Conservation (phyloP, 192 early-diverging fungal species). For the Coemansia aciculifera region DNA sequence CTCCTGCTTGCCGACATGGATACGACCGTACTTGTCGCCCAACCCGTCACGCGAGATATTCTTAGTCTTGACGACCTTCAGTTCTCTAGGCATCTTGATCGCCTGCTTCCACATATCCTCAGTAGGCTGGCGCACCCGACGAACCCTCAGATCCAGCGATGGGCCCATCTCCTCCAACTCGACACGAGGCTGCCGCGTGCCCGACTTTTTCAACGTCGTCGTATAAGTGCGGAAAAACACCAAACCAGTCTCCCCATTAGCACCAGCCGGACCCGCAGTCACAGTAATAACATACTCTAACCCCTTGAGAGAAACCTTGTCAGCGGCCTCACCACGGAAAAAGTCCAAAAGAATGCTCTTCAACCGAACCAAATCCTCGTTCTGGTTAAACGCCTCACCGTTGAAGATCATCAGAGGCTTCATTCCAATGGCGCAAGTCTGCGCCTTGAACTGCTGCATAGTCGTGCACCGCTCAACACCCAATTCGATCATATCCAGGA, state of each 20-base stretch:
- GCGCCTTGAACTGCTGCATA: conserved; percentile 71
- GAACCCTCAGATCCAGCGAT: conserved; percentile 72
- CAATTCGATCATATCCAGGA: conserved; percentile 95
- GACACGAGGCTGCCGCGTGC: conserved; percentile 80
- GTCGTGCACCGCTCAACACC: conserved; percentile 71
- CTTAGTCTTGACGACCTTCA: conserved; percentile 76
- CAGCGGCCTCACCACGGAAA: conserved; percentile 77
- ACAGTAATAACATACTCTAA: conserved; percentile 87
- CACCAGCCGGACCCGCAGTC: conserved; percentile 65
- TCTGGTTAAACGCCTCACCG: conserved; percentile 81
- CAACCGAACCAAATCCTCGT: conserved; percentile 68
- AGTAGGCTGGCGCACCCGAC: conserved; percentile 71
- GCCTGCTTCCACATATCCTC: conserved; percentile 84
- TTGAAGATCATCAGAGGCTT: conserved; percentile 89
- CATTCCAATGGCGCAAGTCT: conserved; percentile 81
- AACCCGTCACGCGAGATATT: conserved; percentile 88
- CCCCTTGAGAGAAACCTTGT: conserved; percentile 80
- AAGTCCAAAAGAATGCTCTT: conserved; percentile 88
- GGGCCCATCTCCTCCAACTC: conserved; percentile 96
- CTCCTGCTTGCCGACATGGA: conserved; percentile 92
- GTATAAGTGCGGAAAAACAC: conserved; percentile 84
- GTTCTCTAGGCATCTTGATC: conserved; percentile 82
- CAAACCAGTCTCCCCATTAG: conserved; percentile 62
- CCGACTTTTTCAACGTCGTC: conserved; percentile 83
- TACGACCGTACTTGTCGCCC: conserved; percentile 87